Evolutionary conservation across 352 stramenopile species (phyloP), one percentile per base, ranked within the genome.

Genomic region (Phytophthora pini): DNA sequence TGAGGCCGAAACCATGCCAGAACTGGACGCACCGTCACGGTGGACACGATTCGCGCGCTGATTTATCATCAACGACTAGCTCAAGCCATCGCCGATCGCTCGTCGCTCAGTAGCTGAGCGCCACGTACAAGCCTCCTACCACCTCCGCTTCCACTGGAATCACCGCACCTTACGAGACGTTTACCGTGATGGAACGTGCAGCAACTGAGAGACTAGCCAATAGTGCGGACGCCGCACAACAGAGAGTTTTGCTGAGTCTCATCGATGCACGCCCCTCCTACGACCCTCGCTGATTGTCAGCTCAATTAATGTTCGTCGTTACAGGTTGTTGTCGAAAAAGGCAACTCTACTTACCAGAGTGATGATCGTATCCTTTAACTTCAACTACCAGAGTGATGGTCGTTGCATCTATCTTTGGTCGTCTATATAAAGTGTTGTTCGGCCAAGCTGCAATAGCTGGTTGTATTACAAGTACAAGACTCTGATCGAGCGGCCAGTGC

Each of bases 371-470:
- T 36, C 11, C 11, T 12, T 4, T 4, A 36, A 13, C 31, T 68
- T 72, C 56, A 67, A 62, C 26, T 55, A 20, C 3, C 43, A 49
- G 57, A 68, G 45, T 72, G 64, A 60, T 72, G 44, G 45, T 72
- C 45, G 29, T 32, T 68, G 29, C 12, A 56, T 10, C 55, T 72
- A 72, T 72, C 56, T 72, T 67, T 54, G 50, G 50, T 36, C 12
- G 17, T 39, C 56, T 71, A 71, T 58, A 58, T 61, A 45, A 52
- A 54, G 36, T 44, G 53, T 15, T 56, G 50, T 15, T 10, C 26
- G 15, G 3, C 17, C 5, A 13, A 4, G 22, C 45, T 34, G 7
- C 34, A 26, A 56, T 61, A 17, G n/a, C 7, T 53, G 0, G 53
- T 57, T 32, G 32, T 38, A 57, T 27, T 70, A 22, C 32, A 52